phyloP scores from a whole-genome alignment of 805 yeast genomes.

The Yarrowia osloensis region DNA sequence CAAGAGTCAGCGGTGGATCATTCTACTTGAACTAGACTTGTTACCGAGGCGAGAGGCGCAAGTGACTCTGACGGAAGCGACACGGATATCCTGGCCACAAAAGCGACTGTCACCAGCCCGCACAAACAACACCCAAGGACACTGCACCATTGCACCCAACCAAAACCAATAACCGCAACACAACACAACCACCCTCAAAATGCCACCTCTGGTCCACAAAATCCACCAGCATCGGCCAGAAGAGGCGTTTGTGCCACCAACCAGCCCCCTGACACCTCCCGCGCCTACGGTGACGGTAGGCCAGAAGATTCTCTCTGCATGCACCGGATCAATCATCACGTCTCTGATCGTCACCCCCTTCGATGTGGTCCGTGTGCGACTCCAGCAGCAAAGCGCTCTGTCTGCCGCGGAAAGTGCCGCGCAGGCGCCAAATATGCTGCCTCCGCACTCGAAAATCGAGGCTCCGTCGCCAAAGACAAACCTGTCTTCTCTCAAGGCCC shows the following conservation, averaged over 20 bases:
- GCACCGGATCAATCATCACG: conserved; percentile 47
- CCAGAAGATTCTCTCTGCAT: conserved; percentile 46
- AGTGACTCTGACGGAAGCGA: background rate
- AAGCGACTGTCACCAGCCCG: background rate
- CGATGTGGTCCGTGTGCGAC: conserved; percentile 48
- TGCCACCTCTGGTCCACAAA: conserved; percentile 22
- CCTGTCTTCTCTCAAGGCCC: conserved; percentile 8
- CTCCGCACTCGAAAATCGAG: conserved; percentile 24
- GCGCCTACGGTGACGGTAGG: conserved; percentile 34
- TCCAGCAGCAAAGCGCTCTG: conserved; percentile 45
- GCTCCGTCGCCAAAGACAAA: background rate
- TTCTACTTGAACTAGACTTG: background rate
- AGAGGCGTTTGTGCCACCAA: conserved; percentile 1
- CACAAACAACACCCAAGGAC: background rate
- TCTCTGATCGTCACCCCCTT: conserved; percentile 46
- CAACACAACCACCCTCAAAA: background rate
- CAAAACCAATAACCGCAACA: background rate
- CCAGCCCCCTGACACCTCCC: background rate
- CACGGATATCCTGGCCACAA: background rate
- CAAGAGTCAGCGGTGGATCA: conserved; percentile 15
- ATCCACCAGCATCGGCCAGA: background rate
- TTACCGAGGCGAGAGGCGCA: background rate
- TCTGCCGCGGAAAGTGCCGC: conserved; percentile 31
- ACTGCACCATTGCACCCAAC: background rate
- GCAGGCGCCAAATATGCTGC: conserved; percentile 59